These are phyloP conservation scores for Macrolepiota dolichaula DNA, from an alignment of 768 basidiomycete genomes.

Conservation along the genomic window DNA sequence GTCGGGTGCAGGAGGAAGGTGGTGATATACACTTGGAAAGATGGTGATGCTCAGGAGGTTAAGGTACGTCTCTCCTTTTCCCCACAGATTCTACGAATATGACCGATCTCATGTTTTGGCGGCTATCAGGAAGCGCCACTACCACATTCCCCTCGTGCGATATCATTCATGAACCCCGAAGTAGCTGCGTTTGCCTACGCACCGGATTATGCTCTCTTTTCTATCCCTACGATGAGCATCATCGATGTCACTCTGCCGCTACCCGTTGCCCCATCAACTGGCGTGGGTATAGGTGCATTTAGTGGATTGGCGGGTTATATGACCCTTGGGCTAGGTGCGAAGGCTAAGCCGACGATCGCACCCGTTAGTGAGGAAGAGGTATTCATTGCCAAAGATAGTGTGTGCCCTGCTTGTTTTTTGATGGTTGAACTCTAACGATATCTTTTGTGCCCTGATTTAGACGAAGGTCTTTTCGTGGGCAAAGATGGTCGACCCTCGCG, in stretches of 20 bases:
- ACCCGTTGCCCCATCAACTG: constrained; percentile 40
- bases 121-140: constrained; percentile 67
- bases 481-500: constrained; percentile 53
- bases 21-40: constrained; percentile 83
- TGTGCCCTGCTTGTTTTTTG: constrained; percentile 22
- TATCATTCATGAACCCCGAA: constrained; percentile 67
- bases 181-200: constrained; percentile 76
- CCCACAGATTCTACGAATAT: background rate
- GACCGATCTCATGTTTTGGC: background rate
- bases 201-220: constrained; percentile 74
- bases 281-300: constrained; percentile 55
- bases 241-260: constrained; percentile 51
- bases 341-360: constrained; percentile 62
- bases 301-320: constrained; percentile 81
- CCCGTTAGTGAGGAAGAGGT: constrained; percentile 58
- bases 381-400: constrained; percentile 78
- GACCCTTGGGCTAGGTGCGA: constrained; percentile 76
- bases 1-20: constrained; percentile 86
- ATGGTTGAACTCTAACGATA: background rate
- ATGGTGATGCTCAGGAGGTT: constrained; percentile 72
- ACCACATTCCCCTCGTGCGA: constrained; percentile 87
- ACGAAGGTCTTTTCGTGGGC: constrained; percentile 65
- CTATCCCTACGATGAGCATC: constrained; percentile 52
- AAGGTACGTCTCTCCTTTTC: constrained; percentile 43
- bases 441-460: constrained; percentile 31